Base-by-base conservation (phyloP, 208 protist genomes). In the Leishmania amazonensis region DNA sequence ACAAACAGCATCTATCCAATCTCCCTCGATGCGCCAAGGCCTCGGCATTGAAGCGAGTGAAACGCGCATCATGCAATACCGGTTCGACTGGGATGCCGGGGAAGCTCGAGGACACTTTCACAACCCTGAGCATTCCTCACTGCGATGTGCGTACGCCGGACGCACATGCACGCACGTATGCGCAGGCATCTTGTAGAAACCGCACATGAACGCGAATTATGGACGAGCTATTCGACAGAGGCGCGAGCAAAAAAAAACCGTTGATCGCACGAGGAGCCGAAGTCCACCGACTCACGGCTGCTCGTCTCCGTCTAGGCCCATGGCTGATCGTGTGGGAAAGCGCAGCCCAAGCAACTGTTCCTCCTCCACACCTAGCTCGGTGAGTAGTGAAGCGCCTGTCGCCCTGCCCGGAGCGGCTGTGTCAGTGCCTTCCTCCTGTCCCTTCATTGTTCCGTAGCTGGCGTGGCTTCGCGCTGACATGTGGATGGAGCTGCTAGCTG, bases 281-380 rank as follows among this genome's bases (percentile, higher is more conserved):
- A 53, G 45, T 9, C 38, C 19, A 24, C 8, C 21, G 45, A 6
- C 68, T 78, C 57, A 78, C 38, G 6, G 58, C 19, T 49, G 19
- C 8, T n/a, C 70, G 24, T 53, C 65, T 5, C 9, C 17, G 9
- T 40, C 60, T 21, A 91, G 62, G 7, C 82, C 89, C 58, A 93
- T 80, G 31, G 87, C 88, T 54, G 45, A 73, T 75, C 81, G 89
- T 19, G 89, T 93, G 24, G 91, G 89, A 74, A 91, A 95, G 13
- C 91, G 89, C 53, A 94, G 78, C 35, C 90, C 90, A 35, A 94
- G 74, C 49, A 94, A 77, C 35, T 89, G 86, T 53, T 83, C 78
- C 79, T 91, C 90, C 60, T 83, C 81, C 21, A 90, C 85, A 21
- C 87, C 88, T 21, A 89, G 68, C 31, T 88, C 77, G 1, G 76